phyloP scores from a whole-genome alignment of 2,329 filamentous ascomycete species.

The Pseudopyricularia cyperi region DNA sequence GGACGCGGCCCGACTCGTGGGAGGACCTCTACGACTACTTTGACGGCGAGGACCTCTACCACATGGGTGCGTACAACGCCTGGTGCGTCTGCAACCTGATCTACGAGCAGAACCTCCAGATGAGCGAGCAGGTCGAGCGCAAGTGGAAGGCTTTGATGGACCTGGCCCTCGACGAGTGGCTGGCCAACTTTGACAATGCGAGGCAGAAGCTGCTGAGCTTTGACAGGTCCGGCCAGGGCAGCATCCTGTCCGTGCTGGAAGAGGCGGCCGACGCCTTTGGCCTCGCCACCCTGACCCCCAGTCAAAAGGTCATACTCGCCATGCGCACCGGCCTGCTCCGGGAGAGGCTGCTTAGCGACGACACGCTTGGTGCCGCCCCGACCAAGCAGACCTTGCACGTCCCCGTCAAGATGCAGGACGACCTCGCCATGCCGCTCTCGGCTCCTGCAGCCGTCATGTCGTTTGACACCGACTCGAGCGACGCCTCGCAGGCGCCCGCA shows the following conservation, averaged over 20 bases:
- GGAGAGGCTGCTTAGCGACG: neutral
- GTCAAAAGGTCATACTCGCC: neutral
- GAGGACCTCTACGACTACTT: conserved; percentile 32
- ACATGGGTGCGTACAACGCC: conserved; percentile 32
- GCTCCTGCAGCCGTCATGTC: neutral
- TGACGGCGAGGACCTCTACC: conserved; percentile 32
- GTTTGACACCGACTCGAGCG: neutral
- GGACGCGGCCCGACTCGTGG: conserved; percentile 6
- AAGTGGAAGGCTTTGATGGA: conserved; percentile 9
- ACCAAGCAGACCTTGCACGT: neutral
- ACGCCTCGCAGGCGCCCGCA: neutral
- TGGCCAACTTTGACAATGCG: conserved; percentile 6
- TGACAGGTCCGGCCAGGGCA: conserved; percentile 12
- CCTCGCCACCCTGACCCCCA: neutral
- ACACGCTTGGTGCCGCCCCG: neutral
- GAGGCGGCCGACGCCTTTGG: neutral
- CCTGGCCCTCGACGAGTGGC: conserved; percentile 24
- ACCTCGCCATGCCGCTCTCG: neutral
- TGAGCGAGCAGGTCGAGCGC: conserved; percentile 6
- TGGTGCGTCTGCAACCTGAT: conserved; percentile 31
- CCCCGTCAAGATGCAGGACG: neutral
- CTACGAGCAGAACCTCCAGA: conserved; percentile 11
- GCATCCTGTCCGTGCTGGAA: neutral
- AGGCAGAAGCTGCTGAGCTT: conserved; percentile 18
- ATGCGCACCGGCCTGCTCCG: neutral